These are phyloP conservation scores for Fomitiporia mediterranea DNA, from an alignment of 1,284 basidiomycete species.

Conservation along the genomic window DNA sequence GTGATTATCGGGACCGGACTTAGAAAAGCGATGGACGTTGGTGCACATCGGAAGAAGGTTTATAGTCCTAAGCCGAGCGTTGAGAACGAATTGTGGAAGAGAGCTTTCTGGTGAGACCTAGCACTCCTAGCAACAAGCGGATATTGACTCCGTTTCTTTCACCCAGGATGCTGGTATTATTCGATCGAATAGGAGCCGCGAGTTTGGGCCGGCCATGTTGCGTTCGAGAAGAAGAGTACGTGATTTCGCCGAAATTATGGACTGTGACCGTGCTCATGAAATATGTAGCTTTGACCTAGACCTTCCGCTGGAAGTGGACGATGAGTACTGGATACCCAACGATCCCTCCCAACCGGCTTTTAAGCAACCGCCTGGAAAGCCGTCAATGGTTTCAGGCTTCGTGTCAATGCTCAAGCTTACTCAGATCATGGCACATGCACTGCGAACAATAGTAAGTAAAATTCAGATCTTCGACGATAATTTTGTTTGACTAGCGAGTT, in stretches of 20 bases:
- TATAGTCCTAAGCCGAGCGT: slow-evolving; percentile 29
- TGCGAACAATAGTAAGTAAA: slow-evolving; percentile 62
- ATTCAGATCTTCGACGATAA: slow-evolving; percentile 11
- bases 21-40: slow-evolving; percentile 42
- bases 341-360: slow-evolving; percentile 44
- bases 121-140: not conserved
- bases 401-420: slow-evolving; percentile 65
- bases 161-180: slow-evolving; percentile 36
- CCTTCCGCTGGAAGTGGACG: slow-evolving; percentile 77
- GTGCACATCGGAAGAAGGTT: slow-evolving; percentile 38
- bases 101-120: slow-evolving; percentile 44
- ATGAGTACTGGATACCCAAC: slow-evolving; percentile 74
- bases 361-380: slow-evolving; percentile 58
- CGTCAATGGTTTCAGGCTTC: slow-evolving; percentile 61
- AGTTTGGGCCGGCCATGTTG: slow-evolving; percentile 68
- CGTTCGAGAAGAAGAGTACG: slow-evolving; percentile 76
- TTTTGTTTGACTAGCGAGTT: slow-evolving; percentile 12
- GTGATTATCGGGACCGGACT: slow-evolving; percentile 41
- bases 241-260: slow-evolving; percentile 14
- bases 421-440: slow-evolving; percentile 64
- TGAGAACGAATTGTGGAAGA: slow-evolving; percentile 49
- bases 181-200: slow-evolving; percentile 61
- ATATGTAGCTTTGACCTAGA: slow-evolving; percentile 67
- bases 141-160: not conserved
- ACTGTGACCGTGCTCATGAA: slow-evolving; percentile 6